phyloP scores from a whole-genome alignment of 768 basidiomycete species.

The Pleurotus eryngii region DNA sequence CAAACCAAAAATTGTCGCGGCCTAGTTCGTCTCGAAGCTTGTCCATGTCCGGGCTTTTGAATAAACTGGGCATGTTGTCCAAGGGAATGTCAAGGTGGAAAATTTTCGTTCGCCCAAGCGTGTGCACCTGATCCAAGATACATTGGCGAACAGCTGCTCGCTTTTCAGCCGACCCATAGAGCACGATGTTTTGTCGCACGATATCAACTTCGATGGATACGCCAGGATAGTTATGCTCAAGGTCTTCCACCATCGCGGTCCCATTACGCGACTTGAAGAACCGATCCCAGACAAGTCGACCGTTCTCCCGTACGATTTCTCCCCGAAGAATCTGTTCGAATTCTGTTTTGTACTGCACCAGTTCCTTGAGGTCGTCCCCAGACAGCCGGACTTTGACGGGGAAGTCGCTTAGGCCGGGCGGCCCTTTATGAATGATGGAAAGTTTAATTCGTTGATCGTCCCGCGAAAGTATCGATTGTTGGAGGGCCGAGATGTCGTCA shows the following conservation, averaged over 20 bases:
- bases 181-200: conserved; percentile 40
- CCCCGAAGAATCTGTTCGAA: conserved; percentile 63
- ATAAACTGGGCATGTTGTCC: conserved; percentile 35
- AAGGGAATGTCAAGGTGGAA: conserved; percentile 46
- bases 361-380: conserved; percentile 43
- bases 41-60: conserved; percentile 44
- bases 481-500: conserved; percentile 45
- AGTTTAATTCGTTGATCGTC: conserved; percentile 23
- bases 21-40: conserved; percentile 50
- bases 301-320: conserved; percentile 48
- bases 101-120: conserved; percentile 39
- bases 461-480: conserved; percentile 29
- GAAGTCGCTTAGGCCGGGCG: conserved; percentile 8
- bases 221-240: conserved; percentile 35
- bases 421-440: conserved; percentile 8
- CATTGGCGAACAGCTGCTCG: conserved; percentile 38
- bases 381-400: conserved; percentile 43
- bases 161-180: conserved; percentile 47
- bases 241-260: conserved; percentile 35
- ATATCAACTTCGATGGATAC: conserved; percentile 43
- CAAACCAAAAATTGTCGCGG: conserved; percentile 50
- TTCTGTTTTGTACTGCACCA: conserved; percentile 55
- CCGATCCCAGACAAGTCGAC: conserved; percentile 59
- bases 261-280: conserved; percentile 51
- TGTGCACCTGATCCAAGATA: conserved; percentile 45